Evolutionary conservation across 140 eudicot genomes (phyloP).

Genomic region (Anethum foeniculum): DNA sequence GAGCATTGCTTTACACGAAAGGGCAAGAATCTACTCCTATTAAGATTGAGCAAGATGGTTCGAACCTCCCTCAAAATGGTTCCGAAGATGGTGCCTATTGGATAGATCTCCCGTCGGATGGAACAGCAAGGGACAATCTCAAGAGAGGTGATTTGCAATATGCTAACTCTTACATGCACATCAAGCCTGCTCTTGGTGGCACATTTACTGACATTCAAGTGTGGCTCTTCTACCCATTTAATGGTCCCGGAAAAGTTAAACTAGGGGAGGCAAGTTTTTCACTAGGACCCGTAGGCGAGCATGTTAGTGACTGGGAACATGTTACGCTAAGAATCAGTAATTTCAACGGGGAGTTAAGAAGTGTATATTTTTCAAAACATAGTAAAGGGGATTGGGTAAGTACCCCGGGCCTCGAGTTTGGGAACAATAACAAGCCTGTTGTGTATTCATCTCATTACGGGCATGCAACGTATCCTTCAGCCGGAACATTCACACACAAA

Average conservation of each 20-base stretch:
- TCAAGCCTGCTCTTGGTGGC: constrained; percentile 55
- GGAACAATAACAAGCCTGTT: background rate
- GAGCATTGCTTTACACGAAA: constrained; percentile 43
- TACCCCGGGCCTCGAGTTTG: background rate
- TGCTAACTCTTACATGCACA: constrained; percentile 38
- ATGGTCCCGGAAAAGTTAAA: constrained; percentile 8
- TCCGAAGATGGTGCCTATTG: constrained; percentile 47
- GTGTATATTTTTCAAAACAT: constrained; percentile 20
- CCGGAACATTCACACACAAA: background rate
- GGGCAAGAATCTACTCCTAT: constrained; percentile 39
- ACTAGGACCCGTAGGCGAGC: constrained; percentile 39
- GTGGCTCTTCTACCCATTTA: constrained; percentile 65
- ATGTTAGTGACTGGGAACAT: constrained; percentile 21
- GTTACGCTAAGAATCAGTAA: constrained; percentile 57
- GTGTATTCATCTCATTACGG: background rate
- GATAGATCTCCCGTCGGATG: constrained; percentile 49
- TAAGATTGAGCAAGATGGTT: constrained; percentile 30
- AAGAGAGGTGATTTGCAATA: constrained; percentile 42
- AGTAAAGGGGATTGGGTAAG: background rate
- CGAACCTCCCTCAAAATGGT: constrained; percentile 60
- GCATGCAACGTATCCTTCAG: background rate
- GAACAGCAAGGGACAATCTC: constrained; percentile 35
- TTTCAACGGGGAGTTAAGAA: constrained; percentile 40
- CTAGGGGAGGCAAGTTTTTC: constrained; percentile 20
- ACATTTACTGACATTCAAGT: constrained; percentile 51